Evolutionary conservation across 2,329 filamentous ascomycete genomes (phyloP).

Genomic region (Xylariaceae sp.): DNA sequence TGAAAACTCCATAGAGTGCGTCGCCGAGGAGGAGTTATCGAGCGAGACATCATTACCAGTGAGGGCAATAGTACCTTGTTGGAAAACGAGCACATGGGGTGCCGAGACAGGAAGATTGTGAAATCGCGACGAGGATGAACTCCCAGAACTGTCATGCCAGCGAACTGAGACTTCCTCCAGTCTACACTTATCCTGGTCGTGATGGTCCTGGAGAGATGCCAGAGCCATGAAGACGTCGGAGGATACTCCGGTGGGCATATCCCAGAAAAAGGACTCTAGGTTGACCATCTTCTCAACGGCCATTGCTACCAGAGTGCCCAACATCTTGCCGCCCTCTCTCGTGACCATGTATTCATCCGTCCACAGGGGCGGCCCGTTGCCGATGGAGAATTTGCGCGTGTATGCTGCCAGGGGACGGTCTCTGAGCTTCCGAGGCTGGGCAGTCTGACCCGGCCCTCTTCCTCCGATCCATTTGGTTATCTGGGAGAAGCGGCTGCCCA

Average conservation of each 20-base stretch:
- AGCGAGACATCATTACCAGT: conserved; percentile 19
- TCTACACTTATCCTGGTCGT: conserved; percentile 52
- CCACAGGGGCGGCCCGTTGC: conserved; percentile 73
- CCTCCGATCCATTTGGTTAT: conserved; percentile 28
- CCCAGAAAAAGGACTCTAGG: conserved; percentile 77
- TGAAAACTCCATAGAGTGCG: conserved; percentile 37
- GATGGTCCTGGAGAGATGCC: conserved; percentile 58
- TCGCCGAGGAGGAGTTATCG: conserved; percentile 21
- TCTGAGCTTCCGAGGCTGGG: conserved; percentile 20
- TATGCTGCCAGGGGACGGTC: conserved; percentile 69
- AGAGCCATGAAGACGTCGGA: conserved; percentile 76
- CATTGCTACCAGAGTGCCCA: conserved; percentile 73
- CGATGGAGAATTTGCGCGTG: conserved; percentile 74
- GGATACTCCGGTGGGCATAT: conserved; percentile 80
- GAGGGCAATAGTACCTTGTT: conserved; percentile 3
- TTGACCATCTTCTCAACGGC: conserved; percentile 76
- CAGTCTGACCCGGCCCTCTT: conserved; percentile 10
- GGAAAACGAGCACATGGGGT: neutral
- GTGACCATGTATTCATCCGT: conserved; percentile 75
- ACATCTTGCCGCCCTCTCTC: conserved; percentile 80
- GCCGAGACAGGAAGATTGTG: conserved; percentile 17
- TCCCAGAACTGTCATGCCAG: conserved; percentile 68
- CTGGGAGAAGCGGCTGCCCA: conserved; percentile 46
- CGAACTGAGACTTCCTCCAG: conserved; percentile 71
- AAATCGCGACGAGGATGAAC: conserved; percentile 23